Percentiles rank a stretch among this genome's conserved stretches.
These are phyloP conservation scores for Spathaspora girioi DNA, from an alignment of 805 yeast genomes.

Conservation along the genomic window DNA sequence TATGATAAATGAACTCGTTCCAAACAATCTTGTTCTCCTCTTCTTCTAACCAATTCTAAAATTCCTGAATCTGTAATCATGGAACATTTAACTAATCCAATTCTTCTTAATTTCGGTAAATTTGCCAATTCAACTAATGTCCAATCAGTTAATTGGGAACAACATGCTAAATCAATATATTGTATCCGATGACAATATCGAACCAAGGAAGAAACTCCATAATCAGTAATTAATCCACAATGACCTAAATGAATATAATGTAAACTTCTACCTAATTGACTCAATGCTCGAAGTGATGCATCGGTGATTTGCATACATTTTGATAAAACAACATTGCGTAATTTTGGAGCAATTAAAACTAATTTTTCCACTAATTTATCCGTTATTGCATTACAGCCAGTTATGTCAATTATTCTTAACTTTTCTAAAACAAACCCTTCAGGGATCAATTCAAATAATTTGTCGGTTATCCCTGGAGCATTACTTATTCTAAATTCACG, in stretches of 20 bases:
- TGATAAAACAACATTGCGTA: conserved; percentile 83
- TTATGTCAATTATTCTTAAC: conserved; percentile 77
- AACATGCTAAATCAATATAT: conserved; percentile 93
- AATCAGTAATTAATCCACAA: conserved; percentile 85
- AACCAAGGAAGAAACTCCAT: conserved; percentile 73
- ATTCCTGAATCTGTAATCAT: conserved; percentile 85
- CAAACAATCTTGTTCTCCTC: conserved; percentile 73
- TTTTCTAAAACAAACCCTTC: conserved; percentile 51
- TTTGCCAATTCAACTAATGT: conserved; percentile 73
- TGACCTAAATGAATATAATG: conserved; percentile 94
- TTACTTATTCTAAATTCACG: conserved; percentile 82
- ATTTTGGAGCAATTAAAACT: conserved; percentile 73
- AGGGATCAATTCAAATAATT: conserved; percentile 54
- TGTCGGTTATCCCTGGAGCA: conserved; percentile 66
- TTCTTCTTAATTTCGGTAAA: conserved; percentile 78
- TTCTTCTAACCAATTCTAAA: conserved; percentile 58
- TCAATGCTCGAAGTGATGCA: conserved; percentile 65
- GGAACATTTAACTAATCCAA: conserved; percentile 89
- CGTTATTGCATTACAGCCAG: conserved; percentile 77
- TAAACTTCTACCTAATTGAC: conserved; percentile 71
- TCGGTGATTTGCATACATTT: conserved; percentile 89
- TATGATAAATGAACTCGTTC: conserved; percentile 93
- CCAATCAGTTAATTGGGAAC: conserved; percentile 81
- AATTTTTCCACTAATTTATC: conserved; percentile 74
- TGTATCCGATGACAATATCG: conserved; percentile 80